Percentiles rank a stretch among this genome's conserved stretches.
Evolutionary conservation across 352 stramenopile genomes (phyloP).

Genomic region (Globisporangium parvum): DNA sequence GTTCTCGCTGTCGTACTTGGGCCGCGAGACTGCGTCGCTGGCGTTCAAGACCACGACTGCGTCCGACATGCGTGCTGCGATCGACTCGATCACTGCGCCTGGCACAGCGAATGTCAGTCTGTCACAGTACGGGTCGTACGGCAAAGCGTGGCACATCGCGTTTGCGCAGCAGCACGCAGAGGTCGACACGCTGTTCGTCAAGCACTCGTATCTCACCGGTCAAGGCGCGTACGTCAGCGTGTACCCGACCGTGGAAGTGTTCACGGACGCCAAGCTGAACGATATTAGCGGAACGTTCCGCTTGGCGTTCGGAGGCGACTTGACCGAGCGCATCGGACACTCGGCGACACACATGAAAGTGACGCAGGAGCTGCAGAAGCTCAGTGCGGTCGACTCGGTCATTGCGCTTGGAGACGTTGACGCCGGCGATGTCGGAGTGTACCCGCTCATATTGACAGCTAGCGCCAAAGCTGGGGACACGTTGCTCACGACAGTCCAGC

Average conservation of each 20-base stretch:
- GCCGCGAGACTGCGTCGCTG: constrained; percentile 66
- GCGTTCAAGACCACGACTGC: constrained; percentile 69
- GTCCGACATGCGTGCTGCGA: constrained; percentile 73
- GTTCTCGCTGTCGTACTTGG: constrained; percentile 89
- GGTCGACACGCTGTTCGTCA: constrained; percentile 67
- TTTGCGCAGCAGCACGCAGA: constrained; percentile 69
- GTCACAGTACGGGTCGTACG: constrained; percentile 54
- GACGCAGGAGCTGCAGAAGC: constrained; percentile 60
- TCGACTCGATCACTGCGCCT: constrained; percentile 79
- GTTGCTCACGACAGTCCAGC: constrained; percentile 35
- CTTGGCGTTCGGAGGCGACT: constrained; percentile 43
- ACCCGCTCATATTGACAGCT: constrained; percentile 44
- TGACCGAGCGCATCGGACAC: constrained; percentile 47
- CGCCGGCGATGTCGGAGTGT: constrained; percentile 50
- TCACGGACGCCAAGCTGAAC: constrained; percentile 42
- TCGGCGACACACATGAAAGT: constrained; percentile 70
- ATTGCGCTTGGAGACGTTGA: constrained; percentile 38
- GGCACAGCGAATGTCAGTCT: constrained; percentile 84
- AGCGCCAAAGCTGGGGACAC: constrained; percentile 20
- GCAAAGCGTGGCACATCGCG: constrained; percentile 89
- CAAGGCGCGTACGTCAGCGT: constrained; percentile 61
- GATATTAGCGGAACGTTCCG: constrained; percentile 62
- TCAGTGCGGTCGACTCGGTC: constrained; percentile 52
- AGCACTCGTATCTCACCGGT: constrained; percentile 67
- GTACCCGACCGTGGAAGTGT: constrained; percentile 61